Base-by-base conservation (phyloP, 805 yeast genomes). In the Saccharomycopsis guyanensis region DNA sequence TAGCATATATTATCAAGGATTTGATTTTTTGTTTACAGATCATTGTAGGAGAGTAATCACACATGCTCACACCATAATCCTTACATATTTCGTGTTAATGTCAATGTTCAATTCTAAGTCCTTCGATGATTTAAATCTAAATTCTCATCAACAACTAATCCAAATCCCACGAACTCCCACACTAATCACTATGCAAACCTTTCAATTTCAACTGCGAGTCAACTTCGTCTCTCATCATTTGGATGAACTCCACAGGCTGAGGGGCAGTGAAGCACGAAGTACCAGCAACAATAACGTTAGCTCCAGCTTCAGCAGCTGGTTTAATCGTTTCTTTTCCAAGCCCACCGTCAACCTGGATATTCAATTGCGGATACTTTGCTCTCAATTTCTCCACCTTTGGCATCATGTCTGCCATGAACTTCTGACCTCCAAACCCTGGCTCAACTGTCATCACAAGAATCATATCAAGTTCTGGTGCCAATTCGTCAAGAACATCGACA, bases 401-500 rank as follows among this genome's bases (percentile, higher is more conserved):
- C 97, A 93, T 89, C 96, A 91, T 89, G 49, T 79, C 86, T 16
- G 78, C 69, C 96, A 86, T 88, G 71, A 93, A 93, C 64, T 83
- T 84, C 68, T 93, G 98, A 39, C 98, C 98, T 19, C 98, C 98
- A 62, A 93, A 91, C 0, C 98, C 98, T 12, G 98, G 98, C 68
- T 93, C 98, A 31, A 93, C 97, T 2, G 98, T 93, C 97, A 91
- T 93, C 37, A 93, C 82, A 49, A 93, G 72, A n/a, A 86, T 89
- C 96, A 91, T 86, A 63, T 93, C 97, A 55, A 91, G 71, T 47
- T 76, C 69, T 40, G 81, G 82, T 22, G 82, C 91, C 50, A 86
- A 66, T 24, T 86, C 89, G 57, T 71, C 80, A 37, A 89, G 72
- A 2, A 77, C 95, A 49, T 83, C 93, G 19, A 86, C 93, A 0